Conservation (phyloP, 139 green algal species). For the Chlorella sorokiniana region DNA sequence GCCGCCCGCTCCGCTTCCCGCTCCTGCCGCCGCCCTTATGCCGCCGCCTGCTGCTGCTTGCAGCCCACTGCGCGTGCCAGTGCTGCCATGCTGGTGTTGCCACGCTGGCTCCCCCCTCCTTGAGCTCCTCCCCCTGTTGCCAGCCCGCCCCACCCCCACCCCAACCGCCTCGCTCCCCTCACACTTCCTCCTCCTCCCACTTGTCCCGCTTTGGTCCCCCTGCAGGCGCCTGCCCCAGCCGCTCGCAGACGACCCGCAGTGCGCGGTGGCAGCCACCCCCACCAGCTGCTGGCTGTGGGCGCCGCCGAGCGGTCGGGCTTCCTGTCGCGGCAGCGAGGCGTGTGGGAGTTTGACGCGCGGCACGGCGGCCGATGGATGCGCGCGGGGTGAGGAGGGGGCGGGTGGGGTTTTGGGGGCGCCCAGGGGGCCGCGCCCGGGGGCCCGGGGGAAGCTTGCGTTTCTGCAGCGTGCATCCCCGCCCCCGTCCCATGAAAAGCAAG, state of each 20-base stretch:
- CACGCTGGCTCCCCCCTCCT: not conserved
- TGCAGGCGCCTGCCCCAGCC: slow-evolving; percentile 17
- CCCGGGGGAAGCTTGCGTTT: no score
- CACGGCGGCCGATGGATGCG: slow-evolving; percentile 10
- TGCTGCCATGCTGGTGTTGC: not conserved
- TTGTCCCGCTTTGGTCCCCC: no score
- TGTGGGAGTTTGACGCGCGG: slow-evolving; percentile 22
- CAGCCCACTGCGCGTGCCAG: not conserved
- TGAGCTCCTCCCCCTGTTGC: no score
- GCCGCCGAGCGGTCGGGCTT: slow-evolving; percentile 13
- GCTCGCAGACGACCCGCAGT: slow-evolving; percentile 11
- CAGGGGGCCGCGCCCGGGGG: no score
- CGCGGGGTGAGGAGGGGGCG: not conserved
- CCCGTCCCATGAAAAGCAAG: no score
- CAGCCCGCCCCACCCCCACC: not conserved
- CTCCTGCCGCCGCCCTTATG: not conserved
- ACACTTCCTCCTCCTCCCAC: no score
- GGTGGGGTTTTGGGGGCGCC: no score
- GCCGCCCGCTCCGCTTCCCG: no score
- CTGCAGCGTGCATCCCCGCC: no score
- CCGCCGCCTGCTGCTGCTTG: not conserved
- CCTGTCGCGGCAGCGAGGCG: slow-evolving; percentile 2
- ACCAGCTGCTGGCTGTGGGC: slow-evolving; percentile 21
- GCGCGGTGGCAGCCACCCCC: not conserved
- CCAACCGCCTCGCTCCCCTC: not conserved